Conservation (phyloP, 2,329 filamentous ascomycete species). For the Parascedosporium putredinis region DNA sequence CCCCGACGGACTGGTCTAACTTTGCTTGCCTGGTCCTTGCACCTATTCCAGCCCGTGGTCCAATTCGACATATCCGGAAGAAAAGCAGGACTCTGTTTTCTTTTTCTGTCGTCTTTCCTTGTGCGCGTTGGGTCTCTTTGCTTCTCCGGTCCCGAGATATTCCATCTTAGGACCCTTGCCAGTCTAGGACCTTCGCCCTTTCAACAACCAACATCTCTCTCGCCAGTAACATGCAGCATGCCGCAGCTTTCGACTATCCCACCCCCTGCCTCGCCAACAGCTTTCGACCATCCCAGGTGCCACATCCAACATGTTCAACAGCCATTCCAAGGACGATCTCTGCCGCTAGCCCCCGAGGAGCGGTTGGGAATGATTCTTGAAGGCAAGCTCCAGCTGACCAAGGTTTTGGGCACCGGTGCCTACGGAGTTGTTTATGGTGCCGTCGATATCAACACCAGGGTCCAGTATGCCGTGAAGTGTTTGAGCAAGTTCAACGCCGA, state of each 20-base stretch:
- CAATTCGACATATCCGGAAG: conserved; percentile 1
- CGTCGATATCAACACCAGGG: conserved; percentile 69
- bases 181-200: conserved; percentile 5
- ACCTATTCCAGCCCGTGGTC: neutral
- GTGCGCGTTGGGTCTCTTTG: conserved; percentile 9
- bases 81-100: conserved; percentile 10
- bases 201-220: neutral
- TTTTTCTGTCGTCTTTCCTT: conserved; percentile 9
- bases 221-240: conserved; percentile 46
- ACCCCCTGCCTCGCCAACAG: conserved; percentile 47
- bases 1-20: neutral
- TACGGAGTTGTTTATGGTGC: conserved; percentile 95
- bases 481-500: conserved; percentile 79
- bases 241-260: conserved; percentile 44
- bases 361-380: conserved; percentile 76
- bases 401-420: conserved; percentile 82
- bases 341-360: conserved; percentile 64
- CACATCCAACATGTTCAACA: conserved; percentile 28
- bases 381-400: conserved; percentile 70
- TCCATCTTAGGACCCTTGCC: conserved; percentile 15
- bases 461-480: conserved; percentile 90
- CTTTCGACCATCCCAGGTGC: conserved; percentile 36
- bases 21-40: neutral
- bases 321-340: conserved; percentile 34
- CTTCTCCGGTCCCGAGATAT: conserved; percentile 6